phyloP scores from a whole-genome alignment of 495 filamentous ascomycete genomes.

The Astrothelium macrocarpum region DNA sequence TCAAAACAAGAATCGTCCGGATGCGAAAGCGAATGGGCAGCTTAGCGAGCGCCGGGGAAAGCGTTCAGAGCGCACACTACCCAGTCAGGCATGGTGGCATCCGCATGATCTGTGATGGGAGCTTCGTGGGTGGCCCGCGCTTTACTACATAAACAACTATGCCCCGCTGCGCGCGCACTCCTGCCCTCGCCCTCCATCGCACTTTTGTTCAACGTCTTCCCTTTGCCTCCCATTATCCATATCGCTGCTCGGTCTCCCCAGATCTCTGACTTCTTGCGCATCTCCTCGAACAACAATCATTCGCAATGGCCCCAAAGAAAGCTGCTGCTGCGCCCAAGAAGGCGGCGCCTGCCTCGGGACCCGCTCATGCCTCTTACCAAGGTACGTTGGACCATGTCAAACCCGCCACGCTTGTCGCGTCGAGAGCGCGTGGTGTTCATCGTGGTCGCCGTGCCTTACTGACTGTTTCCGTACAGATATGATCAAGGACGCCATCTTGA shows the following conservation, averaged over 20 bases:
- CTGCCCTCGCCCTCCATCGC: not conserved
- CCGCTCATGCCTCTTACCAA: conserved; percentile 46
- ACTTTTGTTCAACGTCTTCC: not conserved
- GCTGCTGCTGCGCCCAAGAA: conserved; percentile 39
- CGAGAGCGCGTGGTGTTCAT: conserved; percentile 15
- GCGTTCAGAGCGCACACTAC: not conserved
- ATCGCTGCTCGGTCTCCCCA: not conserved
- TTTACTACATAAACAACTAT: conserved; percentile 5
- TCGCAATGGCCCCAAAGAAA: conserved; percentile 60
- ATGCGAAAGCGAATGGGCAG: too few species aligned
- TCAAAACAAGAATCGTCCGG: not conserved
- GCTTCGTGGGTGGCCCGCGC: not conserved
- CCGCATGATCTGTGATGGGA: not conserved
- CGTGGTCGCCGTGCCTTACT: conserved; percentile 31
- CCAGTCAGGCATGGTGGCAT: not conserved
- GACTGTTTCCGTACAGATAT: conserved; percentile 43
- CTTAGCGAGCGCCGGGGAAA: not conserved
- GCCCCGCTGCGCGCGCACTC: conserved; percentile 4
- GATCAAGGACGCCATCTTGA: conserved; percentile 58
- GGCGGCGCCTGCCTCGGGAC: conserved; percentile 42
- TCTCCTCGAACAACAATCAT: conserved; percentile 10
- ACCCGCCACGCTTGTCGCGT: conserved; percentile 16
- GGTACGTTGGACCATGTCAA: conserved; percentile 26
- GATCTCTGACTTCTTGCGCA: conserved; percentile 5
- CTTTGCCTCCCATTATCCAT: not conserved